Evolutionary conservation across 345 rosid species (phyloP), one percentile per base, ranked within the genome.

Genomic region (Gossypium rotundifolium): DNA sequence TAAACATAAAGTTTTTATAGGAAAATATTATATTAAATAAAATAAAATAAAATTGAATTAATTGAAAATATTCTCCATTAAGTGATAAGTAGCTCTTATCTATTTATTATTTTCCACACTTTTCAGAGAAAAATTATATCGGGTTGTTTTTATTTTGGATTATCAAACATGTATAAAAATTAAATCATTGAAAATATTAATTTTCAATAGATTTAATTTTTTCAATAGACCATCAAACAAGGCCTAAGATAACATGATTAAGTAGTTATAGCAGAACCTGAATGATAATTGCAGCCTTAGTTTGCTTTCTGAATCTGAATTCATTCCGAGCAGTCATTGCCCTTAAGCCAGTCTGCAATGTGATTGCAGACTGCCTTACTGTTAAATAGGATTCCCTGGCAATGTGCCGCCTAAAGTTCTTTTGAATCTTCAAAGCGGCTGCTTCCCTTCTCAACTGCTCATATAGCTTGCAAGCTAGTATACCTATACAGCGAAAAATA

Each of bases 291-390:
- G 98, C 91, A 75, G 97, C 99, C 86, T 88, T 93, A 22, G 96
- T 93, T 84, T 87, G 94, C 88, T 83, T 91, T 87, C 92, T 85
- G 84, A 87, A 89, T 83, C 96, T 87, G 85, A 93, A 96, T 71
- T 90, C 99, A 84, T 91, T 86, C 76, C 93, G 93, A 85, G 98
- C 96, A 77, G 85, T 85, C 99, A 93, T 93, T 62, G 93, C 96
- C 83, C 97, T 91, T 76, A 93, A 85, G 42, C 93, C 91, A 40
- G 97, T 88, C 86, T 93, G 99, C 81, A 93, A 76, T 67, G 84
- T 78, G 67, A 90, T 84, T 46, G 93, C 91, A 67, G 96, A 90
- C 74, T 74, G 81, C 76, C 85, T 84, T 25, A 78, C 74, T 38
- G 85, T 70, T 63, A 81, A 38, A 77, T 93, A 95, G 75, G 93